A percentile compares a stretch with the other conserved stretches of the same genome.
Evolutionary conservation across 352 stramenopile genomes (phyloP).

Genomic region (Phytophthora kernoviae): DNA sequence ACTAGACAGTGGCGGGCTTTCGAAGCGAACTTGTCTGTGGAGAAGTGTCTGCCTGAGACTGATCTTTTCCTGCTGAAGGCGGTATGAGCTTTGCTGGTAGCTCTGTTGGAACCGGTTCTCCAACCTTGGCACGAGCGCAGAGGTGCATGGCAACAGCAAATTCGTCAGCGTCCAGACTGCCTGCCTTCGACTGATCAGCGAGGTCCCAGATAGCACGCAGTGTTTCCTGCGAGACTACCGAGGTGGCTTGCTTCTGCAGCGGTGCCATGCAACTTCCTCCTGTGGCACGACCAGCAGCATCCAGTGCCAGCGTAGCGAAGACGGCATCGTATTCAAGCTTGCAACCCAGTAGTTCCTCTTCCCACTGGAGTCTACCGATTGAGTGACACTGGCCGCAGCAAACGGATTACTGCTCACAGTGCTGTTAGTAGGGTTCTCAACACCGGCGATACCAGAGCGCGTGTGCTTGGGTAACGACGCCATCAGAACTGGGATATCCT

Average conservation of each 20-base stretch:
- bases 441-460: conserved; percentile 12
- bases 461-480: conserved; percentile 66
- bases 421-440: conserved; percentile 4
- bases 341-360: conserved; percentile 48
- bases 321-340: conserved; percentile 86
- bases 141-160: conserved; percentile 93
- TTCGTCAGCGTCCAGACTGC: conserved; percentile 87
- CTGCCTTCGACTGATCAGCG: conserved; percentile 89
- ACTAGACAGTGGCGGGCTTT: conserved; percentile 19
- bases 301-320: conserved; percentile 73
- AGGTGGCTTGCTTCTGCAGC: conserved; percentile 55
- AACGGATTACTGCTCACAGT: conserved; percentile 32
- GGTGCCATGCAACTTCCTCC: conserved; percentile 82
- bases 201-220: conserved; percentile 91
- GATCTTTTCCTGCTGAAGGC: conserved; percentile 43
- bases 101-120: conserved; percentile 70
- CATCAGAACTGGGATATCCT: conserved; percentile 96
- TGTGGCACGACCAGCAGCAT: conserved; percentile 58
- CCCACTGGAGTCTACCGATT: conserved; percentile 60
- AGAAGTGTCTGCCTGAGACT: conserved; percentile 7
- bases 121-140: conserved; percentile 68
- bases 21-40: conserved; percentile 18
- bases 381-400: conserved; percentile 30
- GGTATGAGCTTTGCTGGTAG: conserved; percentile 63
- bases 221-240: conserved; percentile 65